Evolutionary conservation across 257 asterid species (phyloP).

Genomic region (Marsdenia floribunda): DNA sequence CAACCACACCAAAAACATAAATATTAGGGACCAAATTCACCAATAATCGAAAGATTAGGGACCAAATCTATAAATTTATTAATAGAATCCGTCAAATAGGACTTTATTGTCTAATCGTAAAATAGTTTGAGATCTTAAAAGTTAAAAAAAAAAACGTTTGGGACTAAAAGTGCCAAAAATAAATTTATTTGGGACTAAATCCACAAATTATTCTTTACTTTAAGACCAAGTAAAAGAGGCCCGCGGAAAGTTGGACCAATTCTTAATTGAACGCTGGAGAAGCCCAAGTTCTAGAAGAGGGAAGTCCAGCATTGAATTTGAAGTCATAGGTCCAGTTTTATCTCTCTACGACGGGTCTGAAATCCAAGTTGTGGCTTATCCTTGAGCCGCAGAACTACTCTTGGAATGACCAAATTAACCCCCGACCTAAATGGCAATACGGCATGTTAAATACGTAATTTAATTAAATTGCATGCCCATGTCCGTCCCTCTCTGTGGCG

Average conservation of each 20-base stretch:
- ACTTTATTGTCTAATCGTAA: too few relatives aligned
- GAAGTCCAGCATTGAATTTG: background rate
- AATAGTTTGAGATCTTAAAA: too few relatives aligned
- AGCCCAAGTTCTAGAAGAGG: background rate
- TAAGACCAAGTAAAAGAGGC: background rate
- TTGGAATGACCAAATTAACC: slow-evolving; percentile 8
- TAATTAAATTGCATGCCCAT: background rate
- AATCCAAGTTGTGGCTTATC: slow-evolving; percentile 9
- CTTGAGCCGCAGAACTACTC: background rate
- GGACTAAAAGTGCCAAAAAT: too few relatives aligned
- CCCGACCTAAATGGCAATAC: background rate
- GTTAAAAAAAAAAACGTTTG: too few relatives aligned
- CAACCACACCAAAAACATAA: too few relatives aligned
- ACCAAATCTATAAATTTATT: too few relatives aligned
- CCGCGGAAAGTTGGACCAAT: background rate
- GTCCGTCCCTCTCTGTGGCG: background rate
- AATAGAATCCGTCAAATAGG: too few relatives aligned
- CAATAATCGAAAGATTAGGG: too few relatives aligned
- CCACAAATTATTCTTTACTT: too few relatives aligned
- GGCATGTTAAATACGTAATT: slow-evolving; percentile 7
- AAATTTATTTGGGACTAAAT: too few relatives aligned
- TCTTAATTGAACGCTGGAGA: background rate
- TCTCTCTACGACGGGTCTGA: background rate
- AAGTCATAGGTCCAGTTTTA: background rate
- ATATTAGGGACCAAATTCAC: too few relatives aligned